Evolutionary conservation across 2,329 filamentous ascomycete species (phyloP), one percentile per base, ranked within the genome.

Genomic region (Onygena corvina): DNA sequence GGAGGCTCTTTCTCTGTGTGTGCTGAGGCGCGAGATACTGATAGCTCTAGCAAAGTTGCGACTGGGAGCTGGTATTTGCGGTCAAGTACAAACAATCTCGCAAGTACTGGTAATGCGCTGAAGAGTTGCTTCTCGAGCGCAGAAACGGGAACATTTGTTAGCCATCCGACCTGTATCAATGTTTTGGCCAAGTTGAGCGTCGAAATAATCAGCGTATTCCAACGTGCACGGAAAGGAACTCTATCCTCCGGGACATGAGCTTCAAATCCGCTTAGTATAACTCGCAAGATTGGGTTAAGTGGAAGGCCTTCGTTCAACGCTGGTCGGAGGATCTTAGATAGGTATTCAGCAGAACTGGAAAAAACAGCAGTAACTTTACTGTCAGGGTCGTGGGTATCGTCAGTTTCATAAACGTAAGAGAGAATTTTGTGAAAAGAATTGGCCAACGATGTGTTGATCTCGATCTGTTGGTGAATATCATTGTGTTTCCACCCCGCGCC

Each of bases 401-500:
- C 86, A 54, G 90, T 78, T 52, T 84, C 83, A 60, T 86, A 89
- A 21, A 81, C 80, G 59, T 82, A 83, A 29, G 75, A 71, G 18
- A 95, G 68, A 25, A 94, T 73, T 40, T 78, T 81, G 54, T 83
- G 76, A 60, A 95, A 81, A 11, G 83, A 76, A 3, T 74, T 74
- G 21, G 86, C 75, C 21, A 94, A 78, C 35, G 75, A 74, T 14
- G 75, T 74, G 51, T 86, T 77, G 45, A 95, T 76, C 50, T 80
- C 72, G 46, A 80, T 77, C 36, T 83, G 80, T 56, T 89, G 82
- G 21, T 80, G 71, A 8, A 79, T 74, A 1, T 76, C 74, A 4
- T 77, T 73, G 62, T 93, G 95, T 56, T 82, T 83, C 92, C 90
- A 98, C 3, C 81, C 87, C 25, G 80, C 78, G 31, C 84, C 85